phyloP scores from a whole-genome alignment of 441 rosid genomes.

The Kokia cookei region DNA sequence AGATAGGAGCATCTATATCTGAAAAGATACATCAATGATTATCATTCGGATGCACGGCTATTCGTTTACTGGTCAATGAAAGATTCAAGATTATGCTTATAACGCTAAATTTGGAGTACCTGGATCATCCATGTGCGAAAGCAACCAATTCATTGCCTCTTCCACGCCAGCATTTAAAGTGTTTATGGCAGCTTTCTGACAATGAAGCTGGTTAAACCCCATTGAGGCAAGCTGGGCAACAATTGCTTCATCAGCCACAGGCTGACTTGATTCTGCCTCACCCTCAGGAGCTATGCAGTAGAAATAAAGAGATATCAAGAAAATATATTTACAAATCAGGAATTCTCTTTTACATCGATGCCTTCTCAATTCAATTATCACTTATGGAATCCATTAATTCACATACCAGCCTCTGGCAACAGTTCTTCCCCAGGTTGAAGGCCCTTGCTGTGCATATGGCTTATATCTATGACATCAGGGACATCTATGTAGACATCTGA shows the following conservation, averaged over 20 bases:
- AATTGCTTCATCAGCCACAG: slow-evolving; percentile 70
- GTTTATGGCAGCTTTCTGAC: slow-evolving; percentile 89
- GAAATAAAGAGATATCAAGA: not conserved
- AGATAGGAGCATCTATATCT: slow-evolving; percentile 76
- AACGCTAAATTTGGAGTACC: slow-evolving; percentile 37
- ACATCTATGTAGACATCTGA: slow-evolving; percentile 95
- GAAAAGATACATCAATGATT: slow-evolving; percentile 11
- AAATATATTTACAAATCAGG: not conserved
- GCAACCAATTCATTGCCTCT: slow-evolving; percentile 97
- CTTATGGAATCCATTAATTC: slow-evolving; percentile 4
- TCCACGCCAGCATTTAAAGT: slow-evolving; percentile 84
- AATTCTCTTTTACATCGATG: not conserved
- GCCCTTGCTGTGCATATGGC: slow-evolving; percentile 94
- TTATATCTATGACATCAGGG: slow-evolving; percentile 87
- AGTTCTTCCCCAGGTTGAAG: slow-evolving; percentile 92
- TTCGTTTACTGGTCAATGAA: not conserved
- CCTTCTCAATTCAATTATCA: not conserved
- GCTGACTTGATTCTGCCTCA: slow-evolving; percentile 41
- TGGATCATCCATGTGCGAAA: slow-evolving; percentile 90
- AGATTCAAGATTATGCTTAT: not conserved
- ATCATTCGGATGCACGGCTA: not conserved
- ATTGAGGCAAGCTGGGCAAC: slow-evolving; percentile 86
- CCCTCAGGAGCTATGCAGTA: slow-evolving; percentile 39
- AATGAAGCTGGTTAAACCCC: slow-evolving; percentile 85
- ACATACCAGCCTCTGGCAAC: slow-evolving; percentile 73